Evolutionary conservation across 176 grass and related monocot genomes (phyloP).

Genomic region (Oropetium thomaeum): DNA sequence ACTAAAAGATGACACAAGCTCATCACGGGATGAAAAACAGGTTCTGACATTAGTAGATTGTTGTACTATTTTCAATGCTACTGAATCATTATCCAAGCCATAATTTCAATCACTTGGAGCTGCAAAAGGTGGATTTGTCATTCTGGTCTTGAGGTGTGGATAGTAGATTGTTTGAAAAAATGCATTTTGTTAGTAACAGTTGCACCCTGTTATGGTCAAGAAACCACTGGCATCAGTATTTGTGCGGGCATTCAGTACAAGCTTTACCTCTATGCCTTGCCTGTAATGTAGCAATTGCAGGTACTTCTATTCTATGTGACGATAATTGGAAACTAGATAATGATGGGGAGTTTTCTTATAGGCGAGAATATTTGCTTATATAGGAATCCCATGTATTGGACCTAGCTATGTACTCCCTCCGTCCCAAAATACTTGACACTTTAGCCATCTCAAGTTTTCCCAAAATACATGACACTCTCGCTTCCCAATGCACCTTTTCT

Average conservation of each 20-base stretch:
- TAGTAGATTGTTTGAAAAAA: neutral
- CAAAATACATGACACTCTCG: too few relatives aligned
- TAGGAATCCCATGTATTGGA: neutral
- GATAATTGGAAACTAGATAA: neutral
- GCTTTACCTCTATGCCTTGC: neutral
- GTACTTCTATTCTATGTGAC: too few relatives aligned
- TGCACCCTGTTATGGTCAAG: neutral
- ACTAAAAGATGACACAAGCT: conserved; percentile 88
- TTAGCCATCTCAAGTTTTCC: too few relatives aligned
- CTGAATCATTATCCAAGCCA: neutral
- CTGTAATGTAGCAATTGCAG: neutral
- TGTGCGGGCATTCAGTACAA: neutral
- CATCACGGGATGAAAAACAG: conserved; percentile 84
- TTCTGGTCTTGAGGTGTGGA: neutral
- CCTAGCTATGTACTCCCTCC: neutral
- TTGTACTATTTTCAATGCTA: neutral
- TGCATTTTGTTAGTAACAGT: neutral
- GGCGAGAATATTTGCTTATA: neutral
- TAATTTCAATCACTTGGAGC: neutral
- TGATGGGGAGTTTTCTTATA: neutral
- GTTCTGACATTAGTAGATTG: conserved; percentile 34
- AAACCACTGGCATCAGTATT: neutral
- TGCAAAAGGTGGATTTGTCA: neutral
- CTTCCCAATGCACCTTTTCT: too few relatives aligned
- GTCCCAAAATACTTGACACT: too few relatives aligned